phyloP scores from a whole-genome alignment of 108 stramenopile genomes.

The Hondaea fermentalgiana region DNA sequence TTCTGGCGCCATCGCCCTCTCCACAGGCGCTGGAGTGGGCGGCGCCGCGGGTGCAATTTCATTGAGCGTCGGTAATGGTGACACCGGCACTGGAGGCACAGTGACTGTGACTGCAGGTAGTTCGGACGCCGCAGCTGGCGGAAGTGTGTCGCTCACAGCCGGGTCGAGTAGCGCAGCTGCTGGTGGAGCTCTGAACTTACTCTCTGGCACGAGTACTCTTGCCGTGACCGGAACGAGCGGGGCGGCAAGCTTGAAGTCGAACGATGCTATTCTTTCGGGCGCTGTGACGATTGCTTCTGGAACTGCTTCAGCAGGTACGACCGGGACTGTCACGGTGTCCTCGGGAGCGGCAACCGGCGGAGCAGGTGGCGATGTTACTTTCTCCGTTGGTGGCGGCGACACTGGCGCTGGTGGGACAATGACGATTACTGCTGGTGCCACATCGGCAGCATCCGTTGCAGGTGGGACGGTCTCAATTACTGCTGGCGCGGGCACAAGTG shows the following conservation, averaged over 20 bases:
- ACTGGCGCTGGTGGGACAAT: too few species aligned
- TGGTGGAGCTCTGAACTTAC: neutral
- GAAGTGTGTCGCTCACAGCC: neutral
- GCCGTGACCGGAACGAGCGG: neutral
- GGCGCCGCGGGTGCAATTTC: neutral
- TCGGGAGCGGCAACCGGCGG: too few species aligned
- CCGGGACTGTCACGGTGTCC: neutral
- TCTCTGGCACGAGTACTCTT: neutral
- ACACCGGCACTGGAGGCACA: neutral
- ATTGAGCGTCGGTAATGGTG: neutral
- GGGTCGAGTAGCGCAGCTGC: neutral
- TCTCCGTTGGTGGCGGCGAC: too few species aligned
- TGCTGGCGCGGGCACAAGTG: too few species aligned
- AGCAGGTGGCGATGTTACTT: too few species aligned
- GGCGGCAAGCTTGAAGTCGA: neutral
- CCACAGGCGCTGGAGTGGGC: neutral
- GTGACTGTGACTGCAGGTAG: neutral
- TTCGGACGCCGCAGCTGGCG: neutral
- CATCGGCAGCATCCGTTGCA: too few species aligned
- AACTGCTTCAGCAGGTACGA: neutral
- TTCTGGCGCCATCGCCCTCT: slow-evolving; percentile 12
- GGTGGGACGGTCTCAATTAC: too few species aligned
- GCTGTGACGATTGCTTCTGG: neutral
- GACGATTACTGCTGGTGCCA: too few species aligned
- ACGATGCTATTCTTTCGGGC: neutral